Conservation (phyloP, 2,329 filamentous ascomycete genomes). For the Ceratocystis colombiana region DNA sequence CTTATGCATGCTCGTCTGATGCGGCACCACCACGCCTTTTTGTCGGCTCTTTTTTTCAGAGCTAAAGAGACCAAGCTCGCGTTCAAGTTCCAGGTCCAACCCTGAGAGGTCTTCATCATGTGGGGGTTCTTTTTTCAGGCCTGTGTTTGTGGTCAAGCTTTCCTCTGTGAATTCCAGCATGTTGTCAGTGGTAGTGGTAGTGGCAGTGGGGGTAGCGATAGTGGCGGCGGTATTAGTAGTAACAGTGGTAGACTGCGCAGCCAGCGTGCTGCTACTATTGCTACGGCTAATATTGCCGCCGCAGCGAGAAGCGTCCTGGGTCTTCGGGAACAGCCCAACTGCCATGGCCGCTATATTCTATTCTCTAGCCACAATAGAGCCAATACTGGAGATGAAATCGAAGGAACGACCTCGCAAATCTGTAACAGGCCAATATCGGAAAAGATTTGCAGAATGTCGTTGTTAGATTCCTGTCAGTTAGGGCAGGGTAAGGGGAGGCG, state of each 20-base stretch:
- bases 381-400: background rate
- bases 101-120: background rate
- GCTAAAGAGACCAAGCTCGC: conserved; percentile 11
- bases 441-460: conserved; percentile 11
- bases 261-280: background rate
- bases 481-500: background rate
- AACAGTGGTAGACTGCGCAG: background rate
- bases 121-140: background rate
- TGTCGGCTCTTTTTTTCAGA: background rate
- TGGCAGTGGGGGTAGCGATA: background rate
- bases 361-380: background rate
- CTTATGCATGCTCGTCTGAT: conserved; percentile 3
- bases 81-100: background rate
- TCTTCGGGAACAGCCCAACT: too few relatives aligned
- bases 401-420: background rate
- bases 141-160: background rate
- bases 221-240: background rate
- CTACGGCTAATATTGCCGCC: background rate
- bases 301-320: background rate
- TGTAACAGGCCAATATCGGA: conserved; percentile 9
- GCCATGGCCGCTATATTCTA: background rate
- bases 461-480: background rate
- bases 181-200: too few relatives aligned
- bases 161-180: background rate
- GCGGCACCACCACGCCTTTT: conserved; percentile 9